Evolutionary conservation across 2,329 filamentous ascomycete species (phyloP), one percentile per base, ranked within the genome.

Genomic region (Ploettnerulaceae sp.): DNA sequence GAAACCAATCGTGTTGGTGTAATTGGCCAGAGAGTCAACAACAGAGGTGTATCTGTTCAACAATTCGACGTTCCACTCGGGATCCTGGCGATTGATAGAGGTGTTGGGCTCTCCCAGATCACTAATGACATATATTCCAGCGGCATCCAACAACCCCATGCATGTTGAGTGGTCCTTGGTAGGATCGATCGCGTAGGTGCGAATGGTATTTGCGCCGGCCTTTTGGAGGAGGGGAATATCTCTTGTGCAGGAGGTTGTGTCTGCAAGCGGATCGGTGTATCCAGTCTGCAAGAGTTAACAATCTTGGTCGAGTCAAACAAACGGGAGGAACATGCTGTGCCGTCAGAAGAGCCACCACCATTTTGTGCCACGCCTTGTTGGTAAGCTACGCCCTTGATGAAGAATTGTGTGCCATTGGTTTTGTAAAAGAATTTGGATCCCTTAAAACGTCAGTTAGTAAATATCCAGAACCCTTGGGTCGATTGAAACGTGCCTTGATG

Each of bases 1-100:
- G 83, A 96, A 97, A 60, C 93, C 93, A 57, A 98, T 84, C 42
- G 88, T 83, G 71, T 98, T 97, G 69, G 78, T 76, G 76, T 94
- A 97, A 64, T 86, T 75, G 59, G 76, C 73, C 61, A 97, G 72
- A 53, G 79, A 74, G 63, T 96, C 90, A 49, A 98, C 73, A 50
- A 98, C 93, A 29, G 70, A 69, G 45, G 82, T 87, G 76, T 97
- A 97, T 57, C 91, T 88, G 29, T 73, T 64, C 71, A 82, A 94
- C 39, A 96, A 76, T 14, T 76, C 75, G 45, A 81, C 75, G 65
- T 90, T 81, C 93, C 93, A 98, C 54, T 74, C 63, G 21, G 91
- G 84, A 58, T 75, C 69, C 64, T 87, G 76, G 55, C 89, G 86
- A 73, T 90, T 85, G 75, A 98, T 95, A 45, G 91, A 96, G 44